These are phyloP conservation scores for Monosporascus sp. DNA, from an alignment of 2,329 filamentous ascomycete species.

Conservation along the genomic window DNA sequence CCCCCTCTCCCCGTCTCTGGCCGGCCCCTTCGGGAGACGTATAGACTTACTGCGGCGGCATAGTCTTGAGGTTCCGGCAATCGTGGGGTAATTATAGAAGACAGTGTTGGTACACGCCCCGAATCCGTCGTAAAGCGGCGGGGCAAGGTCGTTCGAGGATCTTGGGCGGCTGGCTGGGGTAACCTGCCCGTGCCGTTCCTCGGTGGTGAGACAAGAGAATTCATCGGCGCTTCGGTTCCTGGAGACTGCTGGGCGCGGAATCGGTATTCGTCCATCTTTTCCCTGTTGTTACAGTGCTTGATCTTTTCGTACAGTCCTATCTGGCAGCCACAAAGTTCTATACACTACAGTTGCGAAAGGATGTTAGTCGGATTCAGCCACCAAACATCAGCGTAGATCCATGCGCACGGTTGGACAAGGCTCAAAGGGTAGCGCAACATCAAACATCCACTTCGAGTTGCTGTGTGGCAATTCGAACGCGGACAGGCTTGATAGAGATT, in stretches of 20 bases:
- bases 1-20: background rate
- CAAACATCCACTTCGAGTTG: background rate
- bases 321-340: constrained; percentile 31
- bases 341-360: constrained; percentile 24
- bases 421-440: background rate
- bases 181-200: constrained; percentile 60
- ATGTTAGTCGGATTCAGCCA: constrained; percentile 11
- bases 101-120: constrained; percentile 72
- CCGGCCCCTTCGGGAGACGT: constrained; percentile 1
- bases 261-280: constrained; percentile 73
- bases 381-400: background rate
- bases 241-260: constrained; percentile 74
- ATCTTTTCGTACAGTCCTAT: constrained; percentile 37
- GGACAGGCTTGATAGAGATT: background rate
- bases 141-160: constrained; percentile 73
- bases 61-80: constrained; percentile 48
- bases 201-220: constrained; percentile 68
- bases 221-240: constrained; percentile 69
- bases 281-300: constrained; percentile 34
- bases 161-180: constrained; percentile 54
- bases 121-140: constrained; percentile 93
- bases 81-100: constrained; percentile 52
- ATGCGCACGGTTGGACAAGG: background rate
- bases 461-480: background rate
- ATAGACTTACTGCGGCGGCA: constrained; percentile 29